These are phyloP conservation scores for Tuber microsphaerosporum DNA, from an alignment of 495 filamentous ascomycete species.

Conservation along the genomic window DNA sequence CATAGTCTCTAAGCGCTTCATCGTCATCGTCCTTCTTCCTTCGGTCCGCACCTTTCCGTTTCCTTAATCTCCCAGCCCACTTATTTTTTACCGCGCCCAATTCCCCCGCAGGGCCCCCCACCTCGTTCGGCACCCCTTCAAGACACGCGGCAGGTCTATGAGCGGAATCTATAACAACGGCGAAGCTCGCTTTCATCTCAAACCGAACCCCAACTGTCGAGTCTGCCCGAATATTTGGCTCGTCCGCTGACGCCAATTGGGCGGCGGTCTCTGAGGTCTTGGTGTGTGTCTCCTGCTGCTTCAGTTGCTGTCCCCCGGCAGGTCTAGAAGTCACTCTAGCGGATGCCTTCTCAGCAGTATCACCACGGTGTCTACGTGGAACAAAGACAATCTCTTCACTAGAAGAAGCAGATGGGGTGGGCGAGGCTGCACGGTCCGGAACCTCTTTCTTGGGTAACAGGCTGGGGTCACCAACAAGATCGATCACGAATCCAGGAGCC, in stretches of 20 bases:
- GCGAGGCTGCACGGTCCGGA: slow-evolving; percentile 8
- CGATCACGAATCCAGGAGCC: slow-evolving; percentile 19
- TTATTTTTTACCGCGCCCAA: not conserved
- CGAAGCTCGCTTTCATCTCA: not conserved
- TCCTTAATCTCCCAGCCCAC: slow-evolving; percentile 12
- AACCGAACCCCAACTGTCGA: not conserved
- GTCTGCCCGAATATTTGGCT: not conserved
- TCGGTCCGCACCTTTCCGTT: slow-evolving; percentile 17
- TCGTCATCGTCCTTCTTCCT: slow-evolving; percentile 46
- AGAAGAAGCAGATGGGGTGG: slow-evolving; percentile 14
- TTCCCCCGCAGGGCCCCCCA: not conserved
- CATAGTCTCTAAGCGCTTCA: slow-evolving; percentile 64
- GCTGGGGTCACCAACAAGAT: slow-evolving; percentile 18
- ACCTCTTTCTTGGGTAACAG: slow-evolving; percentile 7
- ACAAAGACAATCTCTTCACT: slow-evolving; percentile 40
- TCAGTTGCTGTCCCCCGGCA: not conserved
- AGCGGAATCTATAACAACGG: not conserved
- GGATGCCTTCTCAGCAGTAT: not conserved
- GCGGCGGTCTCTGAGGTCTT: not conserved
- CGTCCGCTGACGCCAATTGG: not conserved
- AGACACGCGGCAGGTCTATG: not conserved
- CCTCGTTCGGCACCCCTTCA: not conserved
- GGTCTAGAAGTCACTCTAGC: not conserved
- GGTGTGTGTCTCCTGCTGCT: not conserved
- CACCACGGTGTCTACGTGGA: slow-evolving; percentile 21